These are phyloP conservation scores for Arabidopsis thaliana DNA, from an alignment of 345 rosid genomes.

Conservation along the genomic window TAIR10.1 NC_003076.8:4023501-4024000, in stretches of 20 bases:
- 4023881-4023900: slow-evolving; percentile 49
- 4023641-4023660: slow-evolving; percentile 5
- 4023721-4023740: slow-evolving; percentile 90
- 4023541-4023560: slow-evolving; percentile 7
- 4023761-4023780: slow-evolving; percentile 84
- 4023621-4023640: slow-evolving; percentile 6
- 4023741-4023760: slow-evolving; percentile 93
- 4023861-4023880: not conserved
- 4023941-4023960: slow-evolving; percentile 54
- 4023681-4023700: slow-evolving; percentile 82
- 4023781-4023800: slow-evolving; percentile 83
- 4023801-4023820: slow-evolving; percentile 62
- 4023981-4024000: not conserved
- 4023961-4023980: not conserved
- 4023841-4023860: not conserved
- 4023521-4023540: not conserved
- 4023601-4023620: not conserved
- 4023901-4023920: slow-evolving; percentile 78
- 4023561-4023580: not conserved
- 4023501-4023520: not conserved
- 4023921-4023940: slow-evolving; percentile 68
- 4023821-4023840: not conserved
- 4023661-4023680: not conserved
- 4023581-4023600: not conserved
- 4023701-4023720: slow-evolving; percentile 83